A percentile compares a stretch with the other conserved stretches of the same genome.
These are phyloP conservation scores for Paraphaeosphaeria minitans DNA, from an alignment of 2,329 filamentous ascomycete genomes.

Conservation along the genomic window DNA sequence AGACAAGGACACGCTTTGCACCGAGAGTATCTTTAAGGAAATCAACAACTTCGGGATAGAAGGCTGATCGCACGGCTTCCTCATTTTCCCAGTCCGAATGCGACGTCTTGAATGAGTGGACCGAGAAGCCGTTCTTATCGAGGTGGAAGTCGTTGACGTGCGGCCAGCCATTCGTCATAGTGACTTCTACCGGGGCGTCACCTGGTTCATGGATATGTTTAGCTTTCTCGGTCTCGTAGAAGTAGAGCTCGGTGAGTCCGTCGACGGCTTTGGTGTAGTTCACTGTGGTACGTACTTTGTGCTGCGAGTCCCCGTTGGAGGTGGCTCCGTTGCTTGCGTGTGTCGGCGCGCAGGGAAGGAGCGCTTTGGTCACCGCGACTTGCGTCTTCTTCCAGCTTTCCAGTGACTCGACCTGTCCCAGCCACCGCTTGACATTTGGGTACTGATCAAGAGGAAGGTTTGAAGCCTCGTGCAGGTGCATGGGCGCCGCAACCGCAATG, in stretches of 20 bases:
- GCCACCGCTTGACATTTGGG: constrained; percentile 46
- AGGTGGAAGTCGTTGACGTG: constrained; percentile 51
- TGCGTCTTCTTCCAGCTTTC: constrained; percentile 50
- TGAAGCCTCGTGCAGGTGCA: constrained; percentile 46
- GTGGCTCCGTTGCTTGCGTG: background rate
- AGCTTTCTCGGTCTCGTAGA: constrained; percentile 48
- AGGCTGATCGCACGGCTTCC: constrained; percentile 47
- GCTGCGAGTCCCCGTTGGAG: background rate
- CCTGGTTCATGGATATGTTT: constrained; percentile 51
- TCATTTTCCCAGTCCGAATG: constrained; percentile 51
- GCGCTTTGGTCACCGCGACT: constrained; percentile 43
- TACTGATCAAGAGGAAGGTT: constrained; percentile 48
- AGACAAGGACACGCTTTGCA: constrained; percentile 53
- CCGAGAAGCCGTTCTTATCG: constrained; percentile 54
- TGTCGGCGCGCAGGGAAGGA: constrained; percentile 13
- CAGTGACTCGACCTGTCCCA: constrained; percentile 46
- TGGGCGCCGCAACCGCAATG: constrained; percentile 48
- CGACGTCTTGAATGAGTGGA: constrained; percentile 48
- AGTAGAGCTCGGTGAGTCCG: constrained; percentile 49
- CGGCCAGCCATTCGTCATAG: constrained; percentile 51
- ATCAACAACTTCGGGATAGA: constrained; percentile 56
- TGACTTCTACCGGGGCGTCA: constrained; percentile 45
- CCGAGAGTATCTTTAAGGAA: constrained; percentile 53
- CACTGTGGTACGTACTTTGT: constrained; percentile 48
- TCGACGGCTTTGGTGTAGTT: constrained; percentile 55